Conservation (phyloP, 331 rosid genomes). For the Quercus lobata region DNA sequence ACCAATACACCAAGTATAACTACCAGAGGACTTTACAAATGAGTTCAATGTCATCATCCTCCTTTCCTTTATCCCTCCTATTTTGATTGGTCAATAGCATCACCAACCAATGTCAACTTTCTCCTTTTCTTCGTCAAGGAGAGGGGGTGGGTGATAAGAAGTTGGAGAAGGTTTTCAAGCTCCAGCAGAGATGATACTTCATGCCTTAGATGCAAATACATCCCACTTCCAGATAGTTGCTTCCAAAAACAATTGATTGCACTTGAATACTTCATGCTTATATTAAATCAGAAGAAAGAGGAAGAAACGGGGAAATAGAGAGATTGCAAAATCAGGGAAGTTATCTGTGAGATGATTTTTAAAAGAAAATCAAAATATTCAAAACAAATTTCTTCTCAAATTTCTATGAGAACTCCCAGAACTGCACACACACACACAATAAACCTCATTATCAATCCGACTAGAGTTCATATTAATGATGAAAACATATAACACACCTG, state of each 20-base stretch:
- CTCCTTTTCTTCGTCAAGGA: neutral
- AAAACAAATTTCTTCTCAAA: neutral
- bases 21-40: neutral
- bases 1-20: neutral
- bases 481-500: conserved; percentile 38
- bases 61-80: neutral
- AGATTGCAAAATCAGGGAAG: neutral
- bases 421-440: neutral
- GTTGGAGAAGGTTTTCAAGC: neutral
- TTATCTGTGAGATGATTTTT: neutral
- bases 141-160: neutral
- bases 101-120: neutral
- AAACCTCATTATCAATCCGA: neutral
- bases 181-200: neutral
- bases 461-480: neutral
- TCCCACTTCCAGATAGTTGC: no score
- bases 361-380: neutral
- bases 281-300: neutral
- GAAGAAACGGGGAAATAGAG: neutral
- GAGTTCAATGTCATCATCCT: neutral
- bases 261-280: neutral
- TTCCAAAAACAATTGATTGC: neutral
- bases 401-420: no score
- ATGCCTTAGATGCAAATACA: neutral
- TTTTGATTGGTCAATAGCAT: neutral